Evolutionary conservation across 2,329 filamentous ascomycete species (phyloP), one percentile per base, ranked within the genome.

Genomic region (Penicillium sp.): DNA sequence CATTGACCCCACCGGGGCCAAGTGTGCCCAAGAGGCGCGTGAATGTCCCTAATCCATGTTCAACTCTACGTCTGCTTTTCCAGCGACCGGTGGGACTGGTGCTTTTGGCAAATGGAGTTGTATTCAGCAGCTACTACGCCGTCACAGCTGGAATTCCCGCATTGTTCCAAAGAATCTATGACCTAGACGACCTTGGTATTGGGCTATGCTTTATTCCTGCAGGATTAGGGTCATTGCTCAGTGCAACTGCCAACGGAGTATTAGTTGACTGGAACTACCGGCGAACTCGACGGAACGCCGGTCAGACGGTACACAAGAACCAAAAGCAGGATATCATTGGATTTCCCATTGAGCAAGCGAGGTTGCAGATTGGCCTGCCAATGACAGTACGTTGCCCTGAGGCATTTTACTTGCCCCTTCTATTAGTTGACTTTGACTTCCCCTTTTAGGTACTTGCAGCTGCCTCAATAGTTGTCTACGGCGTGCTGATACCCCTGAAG

Each of bases 201-300:
- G 67, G 65, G 15, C 57, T 69, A 6, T 63, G 62, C 51, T 69
- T 61, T 47, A 58, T 66, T 31, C 62, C 63, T 1, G 58, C 59
- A 28, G 62, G 62, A 1, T 19, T 61, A 8, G 63, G 63, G 6
- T 60, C 60, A 4, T 46, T 67, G 9, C 26, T 57, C 33, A 61
- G 60, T 26, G 55, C 61, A 15, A 52, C 61, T 15, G 33, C 47
- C 3, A 65, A 63, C 32, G 64, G 57, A 8, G 26, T 50, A n/a
- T 38, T 60, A 13, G 50, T 85, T 39, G 84, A 87, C 64, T 82
- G 79, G 75, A 88, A 89, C 64, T 91, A 87, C 64, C 75, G 81
- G 13, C 78, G 83, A 40, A 75, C 81, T 15, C 24, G 31, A 34
- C n/a, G 13, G 3, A 24, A 26, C 37, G 83, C 85, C 1, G 74